Evolutionary conservation across 768 basidiomycete genomes (phyloP).

Genomic region (Hericium rajendrae): DNA sequence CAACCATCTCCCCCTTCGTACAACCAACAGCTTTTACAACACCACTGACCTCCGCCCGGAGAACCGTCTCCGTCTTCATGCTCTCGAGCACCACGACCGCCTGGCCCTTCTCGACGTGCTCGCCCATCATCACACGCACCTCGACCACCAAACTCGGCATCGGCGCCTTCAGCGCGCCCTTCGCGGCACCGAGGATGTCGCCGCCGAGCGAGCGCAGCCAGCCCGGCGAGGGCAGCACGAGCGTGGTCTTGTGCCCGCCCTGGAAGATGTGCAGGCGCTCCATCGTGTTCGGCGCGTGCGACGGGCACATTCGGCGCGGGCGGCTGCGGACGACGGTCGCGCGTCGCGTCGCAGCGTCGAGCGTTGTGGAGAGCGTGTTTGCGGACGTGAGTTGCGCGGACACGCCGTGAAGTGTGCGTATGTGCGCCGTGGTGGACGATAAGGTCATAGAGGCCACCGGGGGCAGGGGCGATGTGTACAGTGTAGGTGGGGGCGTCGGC

Average conservation of each 20-base stretch:
- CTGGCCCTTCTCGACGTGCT: slow-evolving; percentile 73
- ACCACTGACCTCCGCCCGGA: slow-evolving; percentile 63
- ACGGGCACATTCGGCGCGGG: slow-evolving; percentile 44
- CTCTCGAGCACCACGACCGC: slow-evolving; percentile 81
- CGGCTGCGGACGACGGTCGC: slow-evolving; percentile 70
- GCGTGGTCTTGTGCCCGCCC: slow-evolving; percentile 50
- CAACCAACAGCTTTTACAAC: slow-evolving; percentile 66
- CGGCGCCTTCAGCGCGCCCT: slow-evolving; percentile 67
- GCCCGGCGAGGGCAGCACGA: slow-evolving; percentile 57
- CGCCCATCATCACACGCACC: slow-evolving; percentile 68
- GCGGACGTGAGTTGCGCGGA: slow-evolving; percentile 49
- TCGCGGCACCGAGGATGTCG: slow-evolving; percentile 42
- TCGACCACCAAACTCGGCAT: slow-evolving; percentile 95
- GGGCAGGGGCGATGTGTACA: slow-evolving; percentile 37
- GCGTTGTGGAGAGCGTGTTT: slow-evolving; percentile 42
- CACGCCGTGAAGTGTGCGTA: slow-evolving; percentile 32
- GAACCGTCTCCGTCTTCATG: slow-evolving; percentile 95
- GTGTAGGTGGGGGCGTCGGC: slow-evolving; percentile 19
- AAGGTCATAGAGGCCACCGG: slow-evolving; percentile 34
- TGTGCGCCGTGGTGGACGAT: slow-evolving; percentile 30
- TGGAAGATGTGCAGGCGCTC: slow-evolving; percentile 74
- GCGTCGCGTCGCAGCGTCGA: slow-evolving; percentile 37
- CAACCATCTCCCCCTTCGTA: slow-evolving; percentile 84
- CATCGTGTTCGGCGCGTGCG: slow-evolving; percentile 44
- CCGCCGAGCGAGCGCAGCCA: slow-evolving; percentile 65